phyloP scores from a whole-genome alignment of 2,329 filamentous ascomycete species.

The Mariannaea elegans region DNA sequence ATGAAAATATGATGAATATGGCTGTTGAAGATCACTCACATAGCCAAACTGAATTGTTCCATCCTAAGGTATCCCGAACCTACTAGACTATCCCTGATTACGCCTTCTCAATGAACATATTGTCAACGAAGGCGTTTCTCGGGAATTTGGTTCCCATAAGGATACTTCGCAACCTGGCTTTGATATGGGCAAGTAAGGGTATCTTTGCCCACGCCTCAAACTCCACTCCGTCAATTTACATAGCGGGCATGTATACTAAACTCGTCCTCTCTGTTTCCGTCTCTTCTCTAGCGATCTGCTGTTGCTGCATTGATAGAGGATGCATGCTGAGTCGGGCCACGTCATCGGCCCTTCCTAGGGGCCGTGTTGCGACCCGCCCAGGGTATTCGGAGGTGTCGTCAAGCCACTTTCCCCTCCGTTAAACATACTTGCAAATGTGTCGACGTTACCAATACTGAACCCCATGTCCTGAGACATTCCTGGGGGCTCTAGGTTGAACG shows the following conservation, averaged over 20 bases:
- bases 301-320: not conserved
- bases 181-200: not conserved
- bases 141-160: too few species aligned
- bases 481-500: conserved; percentile 88
- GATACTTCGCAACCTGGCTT: too few species aligned
- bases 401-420: conserved; percentile 49
- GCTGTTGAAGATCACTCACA: not conserved
- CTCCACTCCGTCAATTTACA: conserved; percentile 6
- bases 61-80: too few species aligned
- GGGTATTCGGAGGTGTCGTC: conserved; percentile 47
- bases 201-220: conserved; percentile 6
- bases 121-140: too few species aligned
- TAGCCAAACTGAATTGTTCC: too few species aligned
- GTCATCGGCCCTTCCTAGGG: conserved; percentile 36
- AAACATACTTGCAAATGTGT: conserved; percentile 61
- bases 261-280: not conserved
- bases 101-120: too few species aligned
- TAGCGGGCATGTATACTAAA: conserved; percentile 2
- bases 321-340: conserved; percentile 9
- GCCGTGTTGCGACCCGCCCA: conserved; percentile 45
- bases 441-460: conserved; percentile 53
- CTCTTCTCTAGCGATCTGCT: not conserved
- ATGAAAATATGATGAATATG: not conserved
- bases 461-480: conserved; percentile 61
- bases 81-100: too few species aligned